Evolutionary conservation across 345 rosid genomes (phyloP), one percentile per base, ranked within the genome.

Genomic region (Eutrema heterophyllum): DNA sequence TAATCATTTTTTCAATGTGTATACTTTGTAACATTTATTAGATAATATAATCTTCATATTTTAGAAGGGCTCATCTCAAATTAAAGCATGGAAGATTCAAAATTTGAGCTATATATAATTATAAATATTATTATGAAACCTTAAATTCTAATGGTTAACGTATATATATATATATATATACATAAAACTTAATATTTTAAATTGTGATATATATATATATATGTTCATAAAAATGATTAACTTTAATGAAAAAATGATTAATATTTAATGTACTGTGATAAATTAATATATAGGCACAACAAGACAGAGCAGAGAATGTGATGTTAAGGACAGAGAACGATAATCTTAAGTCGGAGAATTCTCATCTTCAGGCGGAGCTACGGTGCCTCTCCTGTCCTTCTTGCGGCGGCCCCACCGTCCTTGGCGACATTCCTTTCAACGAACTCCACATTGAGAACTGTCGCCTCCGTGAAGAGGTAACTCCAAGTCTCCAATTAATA

Each of bases 271-370:
- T 46, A 30, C 3, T 39, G 38, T 62, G 32, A 4, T 66, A 32
- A 51, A 75, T 41, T 24, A 61, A 30, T 39, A n/a, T 51, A 15
- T 62, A 93, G 98, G 97, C 97, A 55, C 96, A 91, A 62, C 98
- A 94, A 80, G 98, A 89, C 72, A 83, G 97, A 52, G 6, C 88
- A 0, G 97, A 94, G 40, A 94, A 94, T 68, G 76, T 69, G 70
- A 82, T 91, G 66, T 85, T 94, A 33, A 84, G 93, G 64, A 86
- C 92, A 7, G 98, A 94, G 75, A 94, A 94, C 57, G 96, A 91
- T 27, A 78, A 52, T 9, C 84, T 94, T 6, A 89, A 86, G 85
- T 74, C 75, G 45, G 97, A 91, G 78, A 89, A 91, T 70, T 88
- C 80, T 60, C 73, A 89, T 74, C 86, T 94, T n/a, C 97, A 85